Evolutionary conservation across 805 yeast genomes (phyloP), one percentile per base, ranked within the genome.

Genomic region (Candida coquimbonensis): DNA sequence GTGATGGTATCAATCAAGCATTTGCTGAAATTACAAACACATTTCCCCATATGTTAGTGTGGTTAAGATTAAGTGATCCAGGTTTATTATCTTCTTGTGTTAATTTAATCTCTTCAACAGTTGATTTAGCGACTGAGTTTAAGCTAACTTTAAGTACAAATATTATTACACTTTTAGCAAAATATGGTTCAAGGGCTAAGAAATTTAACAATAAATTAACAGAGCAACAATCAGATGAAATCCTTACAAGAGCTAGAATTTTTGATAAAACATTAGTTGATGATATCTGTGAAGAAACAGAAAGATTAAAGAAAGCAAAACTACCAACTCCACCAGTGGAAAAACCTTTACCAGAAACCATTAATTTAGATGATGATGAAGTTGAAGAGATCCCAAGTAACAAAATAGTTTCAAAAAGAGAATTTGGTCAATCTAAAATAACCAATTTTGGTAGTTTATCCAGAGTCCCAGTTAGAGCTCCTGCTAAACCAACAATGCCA

Each of bases 51-150:
- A 80, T 87, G 70, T 72, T 87, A 32, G 81, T 80, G 36, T 86
- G 97, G 95, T 69, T 91, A 27, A 73, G 93, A 48, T 68, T 91
- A 40, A 87, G 91, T 48, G 97, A 90, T 62, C 69, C 77, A 7
- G 84, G 88, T 3, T 68, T 91, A 39, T 66, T 87, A 39, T 74
- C 73, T 25, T 75, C 87, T 1, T 87, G 96, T 69, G 90, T 87
- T 7, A 72, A 74, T 24, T 67, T 88, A 40, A 83, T 86, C 5
- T 74, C 80, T 42, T 73, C 75, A 38, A 79, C 87, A 0, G 69
- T 88, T 39, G 85, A 81, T 52, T 62, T 85, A 38, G 86, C 89
- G 0, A 63, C 66, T 29, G 81, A 78, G 36, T 66, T 80, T 36
- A 58, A 73, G 12, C 69, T 83, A 27, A 57, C 60, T 3, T 70